phyloP scores from a whole-genome alignment of 2,329 filamentous ascomycete genomes.

The Fusarium haematococcum region DNA sequence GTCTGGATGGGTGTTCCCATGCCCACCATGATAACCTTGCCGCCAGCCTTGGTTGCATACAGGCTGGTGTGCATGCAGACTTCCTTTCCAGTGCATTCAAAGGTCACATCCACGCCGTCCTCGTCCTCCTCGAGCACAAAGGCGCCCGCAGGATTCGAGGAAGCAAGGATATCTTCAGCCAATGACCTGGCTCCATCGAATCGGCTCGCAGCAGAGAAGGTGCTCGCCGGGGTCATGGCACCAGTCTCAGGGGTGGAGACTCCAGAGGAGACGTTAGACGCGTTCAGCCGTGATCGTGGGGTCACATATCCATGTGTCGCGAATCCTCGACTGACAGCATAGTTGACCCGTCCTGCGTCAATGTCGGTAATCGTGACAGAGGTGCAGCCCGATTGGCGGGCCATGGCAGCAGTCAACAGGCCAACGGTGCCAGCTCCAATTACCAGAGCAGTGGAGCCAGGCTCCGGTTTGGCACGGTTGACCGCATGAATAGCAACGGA shows the following conservation, averaged over 20 bases:
- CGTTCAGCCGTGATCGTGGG: constrained; percentile 56
- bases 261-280: constrained; percentile 60
- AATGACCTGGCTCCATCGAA: constrained; percentile 64
- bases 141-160: constrained; percentile 47
- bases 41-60: constrained; percentile 76
- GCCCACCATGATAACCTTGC: constrained; percentile 80
- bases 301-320: constrained; percentile 70
- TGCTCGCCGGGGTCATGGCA: constrained; percentile 58
- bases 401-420: constrained; percentile 72
- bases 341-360: constrained; percentile 68
- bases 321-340: constrained; percentile 69
- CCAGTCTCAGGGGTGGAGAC: constrained; percentile 58
- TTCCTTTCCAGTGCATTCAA: constrained; percentile 83
- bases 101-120: constrained; percentile 75
- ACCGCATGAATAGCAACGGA: constrained; percentile 72
- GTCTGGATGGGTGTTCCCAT: constrained; percentile 85
- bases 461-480: constrained; percentile 64
- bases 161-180: constrained; percentile 62
- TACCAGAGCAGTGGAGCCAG: constrained; percentile 69
- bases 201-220: constrained; percentile 59
- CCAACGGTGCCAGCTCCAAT: constrained; percentile 75
- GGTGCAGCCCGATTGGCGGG: constrained; percentile 69
- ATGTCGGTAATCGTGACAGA: constrained; percentile 72
- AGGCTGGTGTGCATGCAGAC: constrained; percentile 80
- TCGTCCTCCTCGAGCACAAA: constrained; percentile 67